A percentile compares a stretch with the other conserved stretches of the same genome.
Evolutionary conservation across 2,329 filamentous ascomycete species (phyloP).

Genomic region (Epichloe brachyelytri): DNA sequence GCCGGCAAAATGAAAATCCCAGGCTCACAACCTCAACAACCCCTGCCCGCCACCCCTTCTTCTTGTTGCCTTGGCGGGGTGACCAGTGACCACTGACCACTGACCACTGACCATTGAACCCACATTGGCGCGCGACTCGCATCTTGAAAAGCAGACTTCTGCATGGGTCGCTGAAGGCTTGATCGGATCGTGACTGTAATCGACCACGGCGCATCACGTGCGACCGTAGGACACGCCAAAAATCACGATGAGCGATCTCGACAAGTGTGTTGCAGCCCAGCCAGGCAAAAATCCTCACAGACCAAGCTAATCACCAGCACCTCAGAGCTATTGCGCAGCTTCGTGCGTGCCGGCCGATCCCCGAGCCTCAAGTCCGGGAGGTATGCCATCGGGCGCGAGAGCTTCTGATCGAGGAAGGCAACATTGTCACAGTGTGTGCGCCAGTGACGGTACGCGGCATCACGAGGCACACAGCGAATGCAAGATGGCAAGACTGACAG

Average conservation of each 20-base stretch:
- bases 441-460: constrained; percentile 63
- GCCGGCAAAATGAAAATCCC: constrained; percentile 9
- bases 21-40: too few relatives aligned
- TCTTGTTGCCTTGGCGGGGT: too few relatives aligned
- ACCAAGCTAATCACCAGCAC: not conserved
- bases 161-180: constrained; percentile 4
- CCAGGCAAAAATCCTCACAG: not conserved
- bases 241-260: constrained; percentile 74
- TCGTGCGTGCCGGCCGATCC: constrained; percentile 89
- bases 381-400: constrained; percentile 95
- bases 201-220: constrained; percentile 9
- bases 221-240: constrained; percentile 1
- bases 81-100: not conserved
- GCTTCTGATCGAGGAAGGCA: constrained; percentile 91
- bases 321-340: constrained; percentile 83
- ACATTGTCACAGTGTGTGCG: constrained; percentile 88
- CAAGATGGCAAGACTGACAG: not conserved
- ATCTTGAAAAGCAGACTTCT: not conserved
- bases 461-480: not conserved
- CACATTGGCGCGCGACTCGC: not conserved
- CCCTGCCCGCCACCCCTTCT: not conserved
- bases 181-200: constrained; percentile 7
- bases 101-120: not conserved
- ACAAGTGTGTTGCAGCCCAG: constrained; percentile 49
- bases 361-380: constrained; percentile 88